phyloP scores from a whole-genome alignment of 2,329 filamentous ascomycete species.

The Diplodia intermedia region DNA sequence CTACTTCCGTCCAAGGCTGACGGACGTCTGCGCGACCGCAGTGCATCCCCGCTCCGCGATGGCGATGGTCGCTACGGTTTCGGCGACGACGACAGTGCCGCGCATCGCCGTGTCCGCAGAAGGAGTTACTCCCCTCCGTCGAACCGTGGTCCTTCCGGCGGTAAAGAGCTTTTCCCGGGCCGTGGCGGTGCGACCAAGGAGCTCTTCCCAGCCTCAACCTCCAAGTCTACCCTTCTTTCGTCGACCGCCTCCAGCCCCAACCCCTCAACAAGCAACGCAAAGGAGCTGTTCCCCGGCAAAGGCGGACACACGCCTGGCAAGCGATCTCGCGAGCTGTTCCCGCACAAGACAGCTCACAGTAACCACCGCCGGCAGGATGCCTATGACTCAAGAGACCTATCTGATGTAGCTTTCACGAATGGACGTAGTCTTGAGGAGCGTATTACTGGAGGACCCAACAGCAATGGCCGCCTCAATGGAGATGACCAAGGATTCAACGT shows the following conservation, averaged over 20 bases:
- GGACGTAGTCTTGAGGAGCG: constrained; percentile 31
- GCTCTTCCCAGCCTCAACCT: constrained; percentile 58
- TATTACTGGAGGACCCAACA: constrained; percentile 30
- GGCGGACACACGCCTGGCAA: constrained; percentile 34
- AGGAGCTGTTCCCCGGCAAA: constrained; percentile 35
- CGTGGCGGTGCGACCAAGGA: constrained; percentile 60
- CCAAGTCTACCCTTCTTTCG: constrained; percentile 26
- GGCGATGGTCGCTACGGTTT: constrained; percentile 59
- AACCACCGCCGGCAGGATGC: constrained; percentile 55
- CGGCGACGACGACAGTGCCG: constrained; percentile 56
- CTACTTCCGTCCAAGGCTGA: constrained; percentile 41
- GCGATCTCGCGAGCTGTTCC: constrained; percentile 45
- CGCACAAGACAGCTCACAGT: constrained; percentile 46
- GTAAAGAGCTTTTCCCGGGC: constrained; percentile 55
- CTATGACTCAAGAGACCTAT: constrained; percentile 43
- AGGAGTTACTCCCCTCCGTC: constrained; percentile 50
- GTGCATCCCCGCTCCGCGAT: constrained; percentile 60
- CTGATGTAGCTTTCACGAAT: constrained; percentile 33
- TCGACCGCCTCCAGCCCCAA: constrained; percentile 27
- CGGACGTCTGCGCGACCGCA: constrained; percentile 64
- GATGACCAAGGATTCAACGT: constrained; percentile 33
- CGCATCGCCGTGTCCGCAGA: constrained; percentile 50
- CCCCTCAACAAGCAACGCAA: constrained; percentile 24
- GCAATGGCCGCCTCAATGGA: constrained; percentile 9
- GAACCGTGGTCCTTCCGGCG: constrained; percentile 38